Evolutionary conservation across 768 basidiomycete genomes (phyloP).

Genomic region (Suillus clintonianus): DNA sequence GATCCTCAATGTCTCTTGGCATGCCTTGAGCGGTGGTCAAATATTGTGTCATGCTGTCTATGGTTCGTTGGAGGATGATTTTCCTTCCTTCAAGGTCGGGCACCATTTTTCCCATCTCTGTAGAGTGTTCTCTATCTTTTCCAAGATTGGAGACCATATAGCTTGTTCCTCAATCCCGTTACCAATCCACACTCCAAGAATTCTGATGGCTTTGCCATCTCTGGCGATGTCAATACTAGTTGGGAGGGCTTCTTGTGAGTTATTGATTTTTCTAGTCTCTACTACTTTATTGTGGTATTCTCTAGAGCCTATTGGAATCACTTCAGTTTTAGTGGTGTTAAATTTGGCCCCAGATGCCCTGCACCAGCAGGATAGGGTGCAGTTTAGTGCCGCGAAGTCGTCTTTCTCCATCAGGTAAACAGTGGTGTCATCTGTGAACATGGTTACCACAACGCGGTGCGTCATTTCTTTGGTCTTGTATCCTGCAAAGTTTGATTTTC

Average conservation of each 20-base stretch:
- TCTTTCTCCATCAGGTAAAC: background rate
- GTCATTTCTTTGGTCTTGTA: background rate
- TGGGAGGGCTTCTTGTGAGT: background rate
- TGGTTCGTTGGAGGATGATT: background rate
- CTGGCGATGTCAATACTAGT: conserved; percentile 6
- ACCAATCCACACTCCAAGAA: background rate
- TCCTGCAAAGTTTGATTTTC: too few species aligned
- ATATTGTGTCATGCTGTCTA: background rate
- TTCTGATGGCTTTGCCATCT: background rate
- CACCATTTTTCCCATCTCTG: background rate
- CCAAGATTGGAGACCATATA: background rate
- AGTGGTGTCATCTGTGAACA: background rate
- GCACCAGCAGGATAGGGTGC: too few species aligned
- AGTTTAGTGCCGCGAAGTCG: too few species aligned
- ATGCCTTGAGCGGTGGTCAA: background rate
- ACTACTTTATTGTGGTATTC: background rate
- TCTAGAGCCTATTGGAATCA: conserved; percentile 25
- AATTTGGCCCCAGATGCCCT: too few species aligned
- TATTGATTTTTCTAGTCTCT: too few species aligned
- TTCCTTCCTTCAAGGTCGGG: background rate
- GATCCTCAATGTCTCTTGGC: background rate
- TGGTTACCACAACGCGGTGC: background rate
- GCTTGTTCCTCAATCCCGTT: background rate
- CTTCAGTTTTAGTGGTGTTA: too few species aligned
- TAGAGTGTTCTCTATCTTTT: background rate